Percentiles rank a stretch among this genome's conserved stretches.
phyloP scores from a whole-genome alignment of 2,329 filamentous ascomycete species.

The Trichothecium roseum region DNA sequence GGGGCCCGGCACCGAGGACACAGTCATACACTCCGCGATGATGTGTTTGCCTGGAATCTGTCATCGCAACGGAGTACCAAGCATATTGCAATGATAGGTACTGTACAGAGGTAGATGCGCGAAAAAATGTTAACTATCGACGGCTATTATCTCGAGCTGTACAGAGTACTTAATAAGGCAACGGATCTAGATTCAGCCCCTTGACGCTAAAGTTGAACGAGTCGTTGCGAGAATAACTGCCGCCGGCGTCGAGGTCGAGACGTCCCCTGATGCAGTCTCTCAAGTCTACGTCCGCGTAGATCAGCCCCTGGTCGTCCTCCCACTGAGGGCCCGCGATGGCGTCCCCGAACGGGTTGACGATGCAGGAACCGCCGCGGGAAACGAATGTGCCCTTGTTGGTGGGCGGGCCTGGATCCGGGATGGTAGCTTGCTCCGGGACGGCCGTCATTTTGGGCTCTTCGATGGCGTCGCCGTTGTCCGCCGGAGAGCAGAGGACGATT shows the following conservation, averaged over 20 bases:
- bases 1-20: no score
- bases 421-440: not conserved
- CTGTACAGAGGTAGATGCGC: no score
- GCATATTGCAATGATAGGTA: no score
- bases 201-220: conserved; percentile 50
- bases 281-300: conserved; percentile 70
- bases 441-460: not conserved
- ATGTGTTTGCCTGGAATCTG: no score
- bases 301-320: conserved; percentile 62
- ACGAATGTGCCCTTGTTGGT: conserved; percentile 35
- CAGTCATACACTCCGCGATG: no score
- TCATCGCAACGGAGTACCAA: no score
- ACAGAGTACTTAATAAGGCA: conserved; percentile 41
- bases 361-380: conserved; percentile 70
- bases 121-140: no score
- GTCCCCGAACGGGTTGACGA: conserved; percentile 71
- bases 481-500: conserved; percentile 33
- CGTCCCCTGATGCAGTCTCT: conserved; percentile 77
- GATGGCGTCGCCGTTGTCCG: conserved; percentile 7
- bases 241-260: conserved; percentile 74
- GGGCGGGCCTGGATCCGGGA: conserved; percentile 1
- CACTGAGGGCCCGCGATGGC: conserved; percentile 72
- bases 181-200: conserved; percentile 45
- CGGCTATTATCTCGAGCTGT: no score
- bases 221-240: conserved; percentile 71